A percentile compares a stretch with the other conserved stretches of the same genome.
phyloP scores from a whole-genome alignment of 768 basidiomycete genomes.

The Boletus sp. region DNA sequence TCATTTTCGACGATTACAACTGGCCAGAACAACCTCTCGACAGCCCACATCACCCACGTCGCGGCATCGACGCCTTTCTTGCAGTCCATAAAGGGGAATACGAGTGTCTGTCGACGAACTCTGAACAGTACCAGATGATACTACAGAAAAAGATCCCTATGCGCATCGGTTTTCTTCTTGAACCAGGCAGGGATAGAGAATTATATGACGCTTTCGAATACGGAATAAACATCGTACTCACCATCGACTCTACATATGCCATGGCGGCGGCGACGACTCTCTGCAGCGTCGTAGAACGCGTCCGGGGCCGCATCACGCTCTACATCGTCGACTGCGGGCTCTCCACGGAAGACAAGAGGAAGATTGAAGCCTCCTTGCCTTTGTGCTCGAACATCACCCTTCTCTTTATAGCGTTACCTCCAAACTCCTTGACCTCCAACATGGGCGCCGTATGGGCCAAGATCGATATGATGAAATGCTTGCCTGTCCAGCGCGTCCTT shows the following conservation, averaged over 20 bases:
- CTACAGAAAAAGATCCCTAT: constrained; percentile 47
- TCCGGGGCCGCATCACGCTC: constrained; percentile 40
- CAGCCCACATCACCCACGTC: constrained; percentile 51
- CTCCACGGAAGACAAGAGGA: constrained; percentile 31
- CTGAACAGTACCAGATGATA: constrained; percentile 48
- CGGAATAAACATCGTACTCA: constrained; percentile 46
- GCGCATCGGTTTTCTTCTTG: constrained; percentile 47
- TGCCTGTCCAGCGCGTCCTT: constrained; percentile 49
- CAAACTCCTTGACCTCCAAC: constrained; percentile 23
- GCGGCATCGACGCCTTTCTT: constrained; percentile 56
- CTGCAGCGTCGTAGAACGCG: constrained; percentile 37
- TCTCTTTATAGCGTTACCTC: constrained; percentile 40
- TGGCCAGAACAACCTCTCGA: constrained; percentile 48
- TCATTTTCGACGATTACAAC: constrained; percentile 58
- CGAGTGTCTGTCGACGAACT: constrained; percentile 34
- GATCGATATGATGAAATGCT: constrained; percentile 41
- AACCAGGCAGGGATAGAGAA: not conserved
- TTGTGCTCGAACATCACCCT: constrained; percentile 34
- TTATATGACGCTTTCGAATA: constrained; percentile 35
- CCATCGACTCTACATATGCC: constrained; percentile 42
- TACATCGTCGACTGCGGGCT: constrained; percentile 52
- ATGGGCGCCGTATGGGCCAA: constrained; percentile 47
- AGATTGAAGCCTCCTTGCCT: constrained; percentile 31
- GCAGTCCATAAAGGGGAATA: constrained; percentile 49
- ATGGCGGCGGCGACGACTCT: constrained; percentile 49